These are phyloP conservation scores for Pisolithus microcarpus DNA, from an alignment of 768 basidiomycete species.

Conservation along the genomic window DNA sequence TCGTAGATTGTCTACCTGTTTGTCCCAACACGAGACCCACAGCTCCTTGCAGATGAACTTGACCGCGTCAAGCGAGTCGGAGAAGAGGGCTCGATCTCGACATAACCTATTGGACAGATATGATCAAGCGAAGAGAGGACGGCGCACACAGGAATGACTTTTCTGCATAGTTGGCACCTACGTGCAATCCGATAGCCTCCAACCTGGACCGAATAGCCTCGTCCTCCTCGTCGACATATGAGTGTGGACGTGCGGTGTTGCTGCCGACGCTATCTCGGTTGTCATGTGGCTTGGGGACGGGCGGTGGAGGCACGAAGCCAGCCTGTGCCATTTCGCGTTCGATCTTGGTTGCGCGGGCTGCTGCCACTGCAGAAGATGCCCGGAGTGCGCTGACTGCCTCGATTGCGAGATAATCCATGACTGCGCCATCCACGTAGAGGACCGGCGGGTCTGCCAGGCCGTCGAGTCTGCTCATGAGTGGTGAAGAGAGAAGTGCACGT, in stretches of 20 bases:
- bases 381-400: conserved; percentile 71
- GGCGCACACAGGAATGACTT: conserved; percentile 41
- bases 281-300: conserved; percentile 29
- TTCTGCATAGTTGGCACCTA: conserved; percentile 82
- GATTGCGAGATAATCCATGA: conserved; percentile 83
- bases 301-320: conserved; percentile 55
- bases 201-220: conserved; percentile 61
- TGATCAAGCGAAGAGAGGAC: neutral
- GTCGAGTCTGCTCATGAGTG: conserved; percentile 17
- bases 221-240: conserved; percentile 56
- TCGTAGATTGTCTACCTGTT: conserved; percentile 91
- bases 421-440: conserved; percentile 56
- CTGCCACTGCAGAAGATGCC: conserved; percentile 67
- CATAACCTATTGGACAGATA: conserved; percentile 48
- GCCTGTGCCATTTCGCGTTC: conserved; percentile 78
- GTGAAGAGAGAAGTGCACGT: neutral
- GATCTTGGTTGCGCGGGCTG: conserved; percentile 54
- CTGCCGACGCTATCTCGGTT: conserved; percentile 32
- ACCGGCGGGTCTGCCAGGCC: conserved; percentile 58
- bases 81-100: conserved; percentile 65
- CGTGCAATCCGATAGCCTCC: conserved; percentile 79
- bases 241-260: conserved; percentile 13
- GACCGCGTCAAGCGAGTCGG: conserved; percentile 81
- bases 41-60: conserved; percentile 96
- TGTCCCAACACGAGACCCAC: conserved; percentile 89